Base-by-base conservation (phyloP, 495 filamentous ascomycete genomes). In the Cercophora sp. region DNA sequence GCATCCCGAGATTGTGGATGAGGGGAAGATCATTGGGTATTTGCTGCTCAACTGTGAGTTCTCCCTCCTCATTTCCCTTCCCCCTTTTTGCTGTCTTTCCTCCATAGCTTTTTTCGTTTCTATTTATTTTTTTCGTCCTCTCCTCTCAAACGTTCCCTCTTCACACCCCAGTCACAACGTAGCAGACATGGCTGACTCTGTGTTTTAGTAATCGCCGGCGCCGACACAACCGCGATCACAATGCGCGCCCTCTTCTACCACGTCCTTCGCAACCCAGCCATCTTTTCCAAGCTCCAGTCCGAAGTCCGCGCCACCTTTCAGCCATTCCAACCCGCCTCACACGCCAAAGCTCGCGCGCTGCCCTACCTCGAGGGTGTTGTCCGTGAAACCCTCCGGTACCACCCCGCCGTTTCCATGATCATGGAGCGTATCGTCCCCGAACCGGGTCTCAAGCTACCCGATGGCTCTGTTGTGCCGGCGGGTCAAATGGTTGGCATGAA, bases 141-240 rank as follows among this genome's bases (percentile, higher is more conserved):
- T n/a, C n/a, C n/a, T n/a, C n/a, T n/a, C n/a, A n/a, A n/a, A n/a
- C n/a, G n/a, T n/a, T n/a, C n/a, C n/a, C n/a, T n/a, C n/a, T n/a
- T n/a, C n/a, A n/a, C n/a, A n/a, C n/a, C n/a, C n/a, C n/a, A n/a
- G n/a, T n/a, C n/a, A n/a, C n/a, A n/a, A n/a, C n/a, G n/a, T n/a
- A n/a, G 13, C 13, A 32, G 29, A 32, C 29, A 32, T 32, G 29
- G n/a, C 13, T 6, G 13, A 32, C 29, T 32, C 8, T 6, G 8
- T 13, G 13, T 6, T 32, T 13, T 13, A 32, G 29, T 79, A 34
- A 63, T 74, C 20, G 78, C 78, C 11, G 80, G 79, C 2, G 69
- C 71, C 19, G 81, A 83, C 54, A 82, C 81, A 2, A 79, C 76
- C 1, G 74, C 78, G 8, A 79, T 71, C 46, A 61, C 66, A 4